These are phyloP conservation scores for Uronychia binucleata DNA, from an alignment of 73 alveolate species.

Conservation along the genomic window DNA sequence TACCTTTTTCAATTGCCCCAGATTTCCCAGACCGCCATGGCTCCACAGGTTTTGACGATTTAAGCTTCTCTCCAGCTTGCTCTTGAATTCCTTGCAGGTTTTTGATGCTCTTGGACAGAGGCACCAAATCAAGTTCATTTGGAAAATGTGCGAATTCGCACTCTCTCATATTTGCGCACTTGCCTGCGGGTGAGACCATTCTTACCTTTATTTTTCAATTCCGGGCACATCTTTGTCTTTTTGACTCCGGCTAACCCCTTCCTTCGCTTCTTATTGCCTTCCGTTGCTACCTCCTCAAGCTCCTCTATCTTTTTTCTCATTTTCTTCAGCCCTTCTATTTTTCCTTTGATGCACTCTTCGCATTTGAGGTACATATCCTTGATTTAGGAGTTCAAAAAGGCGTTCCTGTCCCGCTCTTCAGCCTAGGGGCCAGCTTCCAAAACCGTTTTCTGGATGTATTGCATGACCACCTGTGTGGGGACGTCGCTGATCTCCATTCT, in stretches of 20 bases:
- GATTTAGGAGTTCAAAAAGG: conserved; percentile 53
- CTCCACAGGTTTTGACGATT: conserved; percentile 33
- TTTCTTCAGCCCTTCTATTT: conserved; percentile 50
- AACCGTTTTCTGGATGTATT: conserved; percentile 24
- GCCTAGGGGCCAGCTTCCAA: conserved; percentile 23
- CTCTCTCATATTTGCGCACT: conserved; percentile 11
- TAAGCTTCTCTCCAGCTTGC: conserved; percentile 7
- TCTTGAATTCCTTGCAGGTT: conserved; percentile 40
- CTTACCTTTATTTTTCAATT: neutral
- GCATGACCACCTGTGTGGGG: conserved; percentile 15
- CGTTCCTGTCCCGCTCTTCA: conserved; percentile 59
- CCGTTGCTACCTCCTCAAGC: conserved; percentile 43
- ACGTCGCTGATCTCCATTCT: conserved; percentile 21
- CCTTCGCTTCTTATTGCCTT: conserved; percentile 11
- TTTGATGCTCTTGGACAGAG: conserved; percentile 53
- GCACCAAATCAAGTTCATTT: conserved; percentile 54
- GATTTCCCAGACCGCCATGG: too few species aligned
- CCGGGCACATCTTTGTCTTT: conserved; percentile 63
- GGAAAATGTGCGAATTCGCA: conserved; percentile 64
- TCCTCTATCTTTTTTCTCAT: conserved; percentile 69
- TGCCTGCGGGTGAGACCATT: neutral
- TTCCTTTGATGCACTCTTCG: conserved; percentile 52
- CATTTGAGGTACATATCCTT: conserved; percentile 50
- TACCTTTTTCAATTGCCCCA: too few species aligned
- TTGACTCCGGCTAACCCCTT: conserved; percentile 1